Evolutionary conservation across 179 eudicot genomes (phyloP).

Genomic region (Silene noctiflora): DNA sequence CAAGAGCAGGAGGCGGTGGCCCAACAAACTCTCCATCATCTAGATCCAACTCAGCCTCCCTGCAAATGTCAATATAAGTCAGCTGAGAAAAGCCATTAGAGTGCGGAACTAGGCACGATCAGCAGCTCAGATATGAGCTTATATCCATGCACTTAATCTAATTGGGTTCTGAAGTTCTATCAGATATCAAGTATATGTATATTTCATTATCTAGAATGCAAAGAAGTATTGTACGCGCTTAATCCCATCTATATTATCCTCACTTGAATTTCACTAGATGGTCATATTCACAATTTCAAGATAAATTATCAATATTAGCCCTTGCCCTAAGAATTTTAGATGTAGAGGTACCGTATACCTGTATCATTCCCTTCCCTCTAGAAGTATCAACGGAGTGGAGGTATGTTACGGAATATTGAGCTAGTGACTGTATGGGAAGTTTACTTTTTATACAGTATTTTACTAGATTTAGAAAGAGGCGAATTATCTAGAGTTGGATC

Average conservation of each 20-base stretch:
- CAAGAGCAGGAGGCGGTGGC: slow-evolving; percentile 94
- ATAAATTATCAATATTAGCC: not conserved
- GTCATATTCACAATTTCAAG: not conserved
- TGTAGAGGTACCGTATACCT: no score
- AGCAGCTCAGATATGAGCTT: slow-evolving; percentile 8
- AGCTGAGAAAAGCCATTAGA: not conserved
- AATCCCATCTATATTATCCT: not conserved
- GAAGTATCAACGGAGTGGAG: no score
- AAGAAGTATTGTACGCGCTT: slow-evolving; percentile 7
- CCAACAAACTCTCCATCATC: slow-evolving; percentile 67
- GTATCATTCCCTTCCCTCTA: no score
- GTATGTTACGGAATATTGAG: no score
- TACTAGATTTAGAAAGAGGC: no score
- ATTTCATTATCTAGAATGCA: not conserved
- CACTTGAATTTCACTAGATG: not conserved
- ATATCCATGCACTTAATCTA: not conserved
- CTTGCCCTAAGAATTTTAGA: not conserved
- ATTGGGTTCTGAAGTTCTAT: not conserved
- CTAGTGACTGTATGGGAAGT: no score
- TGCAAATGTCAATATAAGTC: slow-evolving; percentile 24
- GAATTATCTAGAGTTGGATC: no score
- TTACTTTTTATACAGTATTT: no score
- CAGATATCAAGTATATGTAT: not conserved
- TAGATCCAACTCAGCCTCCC: slow-evolving; percentile 73
- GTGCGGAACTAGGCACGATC: not conserved